Conservation (phyloP, 257 asterid genomes). For the Pogostemon cablin region DNA sequence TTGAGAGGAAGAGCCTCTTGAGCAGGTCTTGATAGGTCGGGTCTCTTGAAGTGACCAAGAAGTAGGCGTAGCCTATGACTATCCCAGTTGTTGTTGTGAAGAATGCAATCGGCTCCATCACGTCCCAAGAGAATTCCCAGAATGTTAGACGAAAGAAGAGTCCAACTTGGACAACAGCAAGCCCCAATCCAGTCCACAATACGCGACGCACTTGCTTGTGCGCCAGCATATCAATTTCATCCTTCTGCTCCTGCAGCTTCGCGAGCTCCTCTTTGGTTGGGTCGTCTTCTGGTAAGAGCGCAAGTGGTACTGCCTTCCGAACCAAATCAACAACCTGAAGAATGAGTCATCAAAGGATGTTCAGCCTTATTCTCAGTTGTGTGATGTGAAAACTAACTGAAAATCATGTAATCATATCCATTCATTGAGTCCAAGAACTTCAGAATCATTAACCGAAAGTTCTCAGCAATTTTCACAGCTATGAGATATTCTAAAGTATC, state of each 20-base stretch:
- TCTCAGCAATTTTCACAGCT: neutral
- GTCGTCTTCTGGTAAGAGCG: conserved; percentile 72
- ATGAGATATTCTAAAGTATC: neutral
- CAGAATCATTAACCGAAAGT: neutral
- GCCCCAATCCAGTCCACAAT: conserved; percentile 74
- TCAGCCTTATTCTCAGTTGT: neutral
- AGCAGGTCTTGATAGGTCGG: conserved; percentile 78
- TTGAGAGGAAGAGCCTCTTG: conserved; percentile 83
- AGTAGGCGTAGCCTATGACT: conserved; percentile 81
- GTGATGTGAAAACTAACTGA: neutral
- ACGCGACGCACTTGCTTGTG: conserved; percentile 87
- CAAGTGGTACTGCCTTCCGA: conserved; percentile 74
- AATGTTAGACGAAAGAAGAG: conserved; percentile 91
- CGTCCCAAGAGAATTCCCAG: conserved; percentile 99
- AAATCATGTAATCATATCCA: neutral
- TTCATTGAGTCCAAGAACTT: neutral
- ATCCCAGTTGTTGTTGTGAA: conserved; percentile 77
- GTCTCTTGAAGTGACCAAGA: conserved; percentile 83
- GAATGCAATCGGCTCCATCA: conserved; percentile 93
- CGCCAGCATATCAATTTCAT: conserved; percentile 69
- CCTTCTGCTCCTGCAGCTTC: conserved; percentile 61
- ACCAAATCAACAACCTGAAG: conserved; percentile 85
- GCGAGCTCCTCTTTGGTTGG: conserved; percentile 62
- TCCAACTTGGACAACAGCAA: conserved; percentile 63
- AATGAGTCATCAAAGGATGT: neutral